A percentile compares a stretch with the other conserved stretches of the same genome.
Evolutionary conservation across 1,139 yeast genomes (phyloP).

Genomic region (Sugiyamaella novakii): DNA sequence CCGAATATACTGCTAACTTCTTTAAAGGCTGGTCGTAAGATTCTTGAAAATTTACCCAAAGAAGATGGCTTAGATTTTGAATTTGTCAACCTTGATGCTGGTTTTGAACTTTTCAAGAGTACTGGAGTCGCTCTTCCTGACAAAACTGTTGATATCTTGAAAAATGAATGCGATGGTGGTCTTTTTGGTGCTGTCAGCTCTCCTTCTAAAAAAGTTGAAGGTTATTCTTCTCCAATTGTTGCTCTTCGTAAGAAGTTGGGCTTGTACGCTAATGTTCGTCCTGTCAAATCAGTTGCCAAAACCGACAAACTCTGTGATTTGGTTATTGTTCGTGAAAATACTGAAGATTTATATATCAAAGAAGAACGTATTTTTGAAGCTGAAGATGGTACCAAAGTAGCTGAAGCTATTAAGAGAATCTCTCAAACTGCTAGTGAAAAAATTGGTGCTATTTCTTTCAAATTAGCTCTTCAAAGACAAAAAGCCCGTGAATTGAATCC

Average conservation of each 20-base stretch:
- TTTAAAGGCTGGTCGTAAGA: slow-evolving; percentile 64
- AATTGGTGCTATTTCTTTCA: slow-evolving; percentile 89
- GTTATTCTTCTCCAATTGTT: slow-evolving; percentile 97
- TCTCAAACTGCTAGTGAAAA: slow-evolving; percentile 81
- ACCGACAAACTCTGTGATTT: slow-evolving; percentile 87
- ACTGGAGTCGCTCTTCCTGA: slow-evolving; percentile 97
- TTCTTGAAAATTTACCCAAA: slow-evolving; percentile 78
- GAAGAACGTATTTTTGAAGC: slow-evolving; percentile 77
- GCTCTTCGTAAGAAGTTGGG: slow-evolving; percentile 95
- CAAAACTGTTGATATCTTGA: slow-evolving; percentile 78
- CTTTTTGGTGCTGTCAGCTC: slow-evolving; percentile 95
- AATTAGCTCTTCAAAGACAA: slow-evolving; percentile 90
- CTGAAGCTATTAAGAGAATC: slow-evolving; percentile 97
- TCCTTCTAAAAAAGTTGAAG: slow-evolving; percentile 90
- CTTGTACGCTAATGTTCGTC: slow-evolving; percentile 94
- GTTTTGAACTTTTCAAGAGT: slow-evolving; percentile 86
- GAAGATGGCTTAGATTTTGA: slow-evolving; percentile 77
- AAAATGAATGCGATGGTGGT: slow-evolving; percentile 91
- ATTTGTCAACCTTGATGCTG: slow-evolving; percentile 87
- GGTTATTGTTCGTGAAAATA: slow-evolving; percentile 97
- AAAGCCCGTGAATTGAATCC: slow-evolving; percentile 65
- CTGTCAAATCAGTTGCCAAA: slow-evolving; percentile 89
- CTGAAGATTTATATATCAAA: slow-evolving; percentile 94
- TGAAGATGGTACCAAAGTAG: slow-evolving; percentile 78
- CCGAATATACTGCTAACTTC: slow-evolving; percentile 7